Conservation (phyloP, 2,329 filamentous ascomycete genomes). For the Botrytis pseudocinerea region DNA sequence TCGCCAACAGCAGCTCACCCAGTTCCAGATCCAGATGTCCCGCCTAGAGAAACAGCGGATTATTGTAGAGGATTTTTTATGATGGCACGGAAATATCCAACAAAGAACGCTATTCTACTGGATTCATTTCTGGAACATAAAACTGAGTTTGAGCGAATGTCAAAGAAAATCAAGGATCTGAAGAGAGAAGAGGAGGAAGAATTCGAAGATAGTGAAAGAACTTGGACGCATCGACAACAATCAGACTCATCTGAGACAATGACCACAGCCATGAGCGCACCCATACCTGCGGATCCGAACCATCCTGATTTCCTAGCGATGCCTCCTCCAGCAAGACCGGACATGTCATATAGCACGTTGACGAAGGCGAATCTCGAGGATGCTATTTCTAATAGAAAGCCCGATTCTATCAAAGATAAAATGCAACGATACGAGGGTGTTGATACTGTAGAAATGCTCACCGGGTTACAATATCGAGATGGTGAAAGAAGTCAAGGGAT, state of each 20-base stretch:
- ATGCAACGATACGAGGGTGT: conserved; percentile 80
- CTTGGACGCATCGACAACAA: conserved; percentile 51
- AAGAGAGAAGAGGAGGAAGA: conserved; percentile 85
- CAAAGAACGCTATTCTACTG: conserved; percentile 78
- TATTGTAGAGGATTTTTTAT: conserved; percentile 91
- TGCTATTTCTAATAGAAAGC: conserved; percentile 61
- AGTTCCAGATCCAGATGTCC: not conserved
- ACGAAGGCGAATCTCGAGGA: conserved; percentile 81
- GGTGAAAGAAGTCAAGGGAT: conserved; percentile 87
- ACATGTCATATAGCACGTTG: conserved; percentile 64
- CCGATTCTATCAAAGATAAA: conserved; percentile 80
- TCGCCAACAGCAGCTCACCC: conserved; percentile 46
- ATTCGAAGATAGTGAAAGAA: conserved; percentile 62
- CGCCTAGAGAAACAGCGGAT: conserved; percentile 54
- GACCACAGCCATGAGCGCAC: conserved; percentile 37
- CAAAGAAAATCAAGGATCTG: conserved; percentile 80
- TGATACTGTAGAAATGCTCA: conserved; percentile 91
- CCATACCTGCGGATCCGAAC: conserved; percentile 38
- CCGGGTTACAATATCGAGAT: conserved; percentile 81
- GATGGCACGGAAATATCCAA: conserved; percentile 87
- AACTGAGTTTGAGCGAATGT: conserved; percentile 88
- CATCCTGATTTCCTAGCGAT: conserved; percentile 53
- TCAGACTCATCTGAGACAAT: conserved; percentile 46
- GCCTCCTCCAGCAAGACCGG: conserved; percentile 65
- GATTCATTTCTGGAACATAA: conserved; percentile 97